A percentile compares a stretch with the other conserved stretches of the same genome.
Evolutionary conservation across 805 yeast species (phyloP).

Genomic region (Barnettozyma wickerhamii): DNA sequence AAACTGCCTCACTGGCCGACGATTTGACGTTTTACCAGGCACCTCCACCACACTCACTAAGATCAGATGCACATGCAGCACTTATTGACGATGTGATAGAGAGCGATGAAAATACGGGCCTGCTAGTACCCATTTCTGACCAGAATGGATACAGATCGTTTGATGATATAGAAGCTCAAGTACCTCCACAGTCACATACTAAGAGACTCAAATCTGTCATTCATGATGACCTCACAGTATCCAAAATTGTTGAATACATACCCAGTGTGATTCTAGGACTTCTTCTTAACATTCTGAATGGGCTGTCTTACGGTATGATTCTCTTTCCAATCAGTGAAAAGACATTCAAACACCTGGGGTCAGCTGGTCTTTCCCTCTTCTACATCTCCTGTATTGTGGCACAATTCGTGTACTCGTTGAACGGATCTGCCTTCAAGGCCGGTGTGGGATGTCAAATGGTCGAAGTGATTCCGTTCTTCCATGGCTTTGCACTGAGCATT

Average conservation of each 20-base stretch:
- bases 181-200: too few species aligned
- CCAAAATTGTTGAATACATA: slow-evolving; percentile 21
- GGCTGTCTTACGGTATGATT: slow-evolving; percentile 94
- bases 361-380: slow-evolving; percentile 90
- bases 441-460: slow-evolving; percentile 98
- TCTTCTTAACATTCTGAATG: slow-evolving; percentile 82
- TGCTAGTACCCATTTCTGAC: too few species aligned
- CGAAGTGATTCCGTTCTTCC: slow-evolving; percentile 96
- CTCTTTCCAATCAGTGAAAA: slow-evolving; percentile 87
- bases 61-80: too few species aligned
- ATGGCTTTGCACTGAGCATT: slow-evolving; percentile 81
- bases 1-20: not conserved
- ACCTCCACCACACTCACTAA: too few species aligned
- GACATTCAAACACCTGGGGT: slow-evolving; percentile 70
- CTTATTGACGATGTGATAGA: not conserved
- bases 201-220: too few species aligned
- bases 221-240: slow-evolving; percentile 6
- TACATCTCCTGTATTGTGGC: slow-evolving; percentile 85
- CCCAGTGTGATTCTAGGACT: slow-evolving; percentile 89
- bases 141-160: too few species aligned
- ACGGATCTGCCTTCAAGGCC: slow-evolving; percentile 81
- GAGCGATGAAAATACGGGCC: not conserved
- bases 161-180: too few species aligned
- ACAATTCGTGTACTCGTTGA: slow-evolving; percentile 80
- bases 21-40: not conserved